Base-by-base conservation (phyloP, 305 asterid species). In the Nicotiana rustica region DNA sequence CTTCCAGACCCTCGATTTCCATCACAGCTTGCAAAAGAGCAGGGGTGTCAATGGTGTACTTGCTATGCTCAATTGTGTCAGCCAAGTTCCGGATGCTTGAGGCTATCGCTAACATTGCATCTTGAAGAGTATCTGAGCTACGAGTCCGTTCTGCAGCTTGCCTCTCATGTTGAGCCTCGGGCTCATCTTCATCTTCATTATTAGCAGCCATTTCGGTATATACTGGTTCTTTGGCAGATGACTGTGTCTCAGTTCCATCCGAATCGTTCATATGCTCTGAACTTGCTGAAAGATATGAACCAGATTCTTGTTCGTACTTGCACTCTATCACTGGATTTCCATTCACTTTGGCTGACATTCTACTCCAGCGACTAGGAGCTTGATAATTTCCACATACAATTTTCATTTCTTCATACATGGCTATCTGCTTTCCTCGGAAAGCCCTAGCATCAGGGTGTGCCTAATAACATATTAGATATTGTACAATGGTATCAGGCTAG, bases 1-100 rank as follows among this genome's bases (percentile, higher is more conserved):
- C 83, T 80, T 80, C 83, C 55, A 80, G 41, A 31, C 83, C 77
- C 19, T 80, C 83, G 14, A 66, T 66, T 80, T 80, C 83, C 77
- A 79, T 79, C 10, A 79, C 77, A 29, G 77, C 60, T 31, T 80
- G 77, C 49, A 80, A 29, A 47, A 80, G 77, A 64, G 83, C 66
- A 21, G 77, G 77, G 52, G 83, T 29, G 52, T 80, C 83, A 17
- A 66, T 49, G 25, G 66, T 47, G 52, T 66, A 25, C 66, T 80
- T 80, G 66, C 77, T 80, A 66, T 80, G 83, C 77, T 80, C 83
- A 2, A 80, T 64, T 44, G 77, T 68, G 31, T 80, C 83, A 65
- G 83, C 77, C 59, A 80, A 25, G 52, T 80, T 31, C n/a, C 52
- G 66, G 66, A 80, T 80, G 65, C 83, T 80, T 80, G 83, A 64